Base-by-base conservation (phyloP, 345 rosid species). In the Carallia brachiata region DNA sequence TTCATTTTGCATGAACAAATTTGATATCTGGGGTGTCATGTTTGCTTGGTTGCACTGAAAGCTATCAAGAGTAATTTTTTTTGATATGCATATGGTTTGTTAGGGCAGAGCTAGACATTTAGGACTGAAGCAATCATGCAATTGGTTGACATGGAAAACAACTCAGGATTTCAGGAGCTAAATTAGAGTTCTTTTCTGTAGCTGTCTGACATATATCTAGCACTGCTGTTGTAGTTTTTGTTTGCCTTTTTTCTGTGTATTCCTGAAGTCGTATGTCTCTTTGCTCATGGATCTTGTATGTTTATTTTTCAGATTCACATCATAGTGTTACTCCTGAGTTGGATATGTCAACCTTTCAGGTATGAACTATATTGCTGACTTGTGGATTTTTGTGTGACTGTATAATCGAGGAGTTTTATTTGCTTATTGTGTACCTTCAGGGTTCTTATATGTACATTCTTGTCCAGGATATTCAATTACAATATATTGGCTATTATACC, bases 241-340 rank as follows among this genome's bases (percentile, higher is more conserved):
- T 34, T 61, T 70, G 2, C 27, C 23, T 2, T 36, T 17, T 62
- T 31, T 34, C 7, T 50, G 4, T 48, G 37, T 3, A 1, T 31
- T 18, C 27, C 27, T 52, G 27, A 44, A 10, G 60, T 53, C 1
- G 3, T 61, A 3, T 8, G 31, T 16, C 23, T 72, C 30, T 53
- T 47, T 31, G 15, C 44, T 27, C 19, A 17, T 44, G 39, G 44
- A 63, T 30, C 63, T 52, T 71, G 4, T 36, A 18, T 34, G 66
- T 52, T 6, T 34, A 39, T n/a, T 55, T 73, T 60, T 36, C 86
- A 90, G 96, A 80, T 75, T 73, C 57, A 37, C 65, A 69, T 66
- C 59, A 57, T 19, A 36, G 78, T 74, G 74, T 72, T 71, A 81
- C 63, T 40, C 69, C 66, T 61, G 75, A 63, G 32, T 68, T 75